Evolutionary conservation across 73 alveolate genomes (phyloP).

Genomic region (Paramecium biaurelia): DNA sequence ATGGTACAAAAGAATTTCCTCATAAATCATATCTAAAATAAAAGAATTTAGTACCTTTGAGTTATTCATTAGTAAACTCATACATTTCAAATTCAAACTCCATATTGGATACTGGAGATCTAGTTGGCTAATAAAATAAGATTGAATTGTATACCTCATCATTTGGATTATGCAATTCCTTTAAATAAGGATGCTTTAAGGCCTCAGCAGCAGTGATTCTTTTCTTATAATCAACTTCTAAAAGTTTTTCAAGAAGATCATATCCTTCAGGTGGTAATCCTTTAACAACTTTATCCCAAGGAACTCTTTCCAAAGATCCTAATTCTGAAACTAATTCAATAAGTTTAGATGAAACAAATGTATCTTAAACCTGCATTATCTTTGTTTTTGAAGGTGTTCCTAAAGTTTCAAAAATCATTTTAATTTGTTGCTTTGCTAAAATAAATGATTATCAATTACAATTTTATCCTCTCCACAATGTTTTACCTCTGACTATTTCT

Average conservation of each 20-base stretch:
- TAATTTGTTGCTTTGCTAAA: constrained; percentile 33
- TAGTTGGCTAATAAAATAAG: background rate
- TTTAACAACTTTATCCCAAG: constrained; percentile 30
- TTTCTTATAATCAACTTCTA: constrained; percentile 44
- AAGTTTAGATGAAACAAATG: background rate
- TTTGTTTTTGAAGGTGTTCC: constrained; percentile 51
- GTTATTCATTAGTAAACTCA: constrained; percentile 46
- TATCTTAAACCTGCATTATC: background rate
- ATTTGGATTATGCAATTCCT: constrained; percentile 48
- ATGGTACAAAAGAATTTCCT: constrained; percentile 50
- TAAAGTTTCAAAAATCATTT: constrained; percentile 13
- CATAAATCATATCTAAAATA: constrained; percentile 49
- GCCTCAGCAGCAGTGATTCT: constrained; percentile 71
- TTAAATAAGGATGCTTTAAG: constrained; percentile 65
- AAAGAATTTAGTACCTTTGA: constrained; percentile 27
- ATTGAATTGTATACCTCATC: constrained; percentile 24
- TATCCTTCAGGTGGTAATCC: constrained; percentile 51
- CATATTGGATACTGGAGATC: constrained; percentile 31
- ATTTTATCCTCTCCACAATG: constrained; percentile 35
- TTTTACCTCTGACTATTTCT: constrained; percentile 50
- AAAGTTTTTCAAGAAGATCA: constrained; percentile 64
- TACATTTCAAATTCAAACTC: constrained; percentile 59
- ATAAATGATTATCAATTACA: background rate
- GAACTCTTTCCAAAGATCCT: background rate
- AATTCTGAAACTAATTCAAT: background rate